Evolutionary conservation across 1,284 basidiomycete genomes (phyloP), one percentile per base, ranked within the genome.

Genomic region (Pseudomicrostroma phylloplanum): DNA sequence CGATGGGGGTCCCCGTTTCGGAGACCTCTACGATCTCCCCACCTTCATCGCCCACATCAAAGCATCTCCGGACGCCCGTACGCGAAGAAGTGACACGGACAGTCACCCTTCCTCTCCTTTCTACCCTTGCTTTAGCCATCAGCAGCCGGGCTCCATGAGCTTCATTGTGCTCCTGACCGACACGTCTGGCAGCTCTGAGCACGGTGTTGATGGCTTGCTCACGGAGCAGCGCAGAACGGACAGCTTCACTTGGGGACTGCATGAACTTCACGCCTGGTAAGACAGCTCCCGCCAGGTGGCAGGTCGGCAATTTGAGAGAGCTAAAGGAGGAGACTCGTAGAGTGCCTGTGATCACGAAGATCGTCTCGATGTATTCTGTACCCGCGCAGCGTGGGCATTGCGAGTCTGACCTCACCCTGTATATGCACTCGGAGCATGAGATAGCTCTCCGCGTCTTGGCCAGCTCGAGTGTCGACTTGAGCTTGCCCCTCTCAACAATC

Each of bases 401-500:
- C 43, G 6, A 3, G 9, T 13, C 51, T 21, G 56, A 17, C 12
- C 56, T 17, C 25, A 26, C 21, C 9, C 13, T 25, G 26, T 48
- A 23, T 36, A 15, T n/a, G 51, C 65, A 67, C 9, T 65, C 65
- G n/a, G 42, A 26, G 36, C 66, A 67, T 12, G 21, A 39, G 41
- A 67, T 43, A 15, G 43, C 57, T n/a, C 59, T 67, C 12, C 64
- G 56, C 30, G 60, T 67, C 9, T 46, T 56, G 1, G 46, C 54
- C 41, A 67, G 25, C 53, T 67, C 66, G 15, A 66, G 58, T 48
- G 62, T 67, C 25, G 57, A 60, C 56, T 63, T 62, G 21, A 67
- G 60, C 60, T 67, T 67, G 46, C 62, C 62, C 23, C 66, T 55
- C n/a, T 56, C 48, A 9, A 67, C 59, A 57, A 66, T 67, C 39